Conservation (phyloP, 768 basidiomycete genomes). For the Russula olivacea region DNA sequence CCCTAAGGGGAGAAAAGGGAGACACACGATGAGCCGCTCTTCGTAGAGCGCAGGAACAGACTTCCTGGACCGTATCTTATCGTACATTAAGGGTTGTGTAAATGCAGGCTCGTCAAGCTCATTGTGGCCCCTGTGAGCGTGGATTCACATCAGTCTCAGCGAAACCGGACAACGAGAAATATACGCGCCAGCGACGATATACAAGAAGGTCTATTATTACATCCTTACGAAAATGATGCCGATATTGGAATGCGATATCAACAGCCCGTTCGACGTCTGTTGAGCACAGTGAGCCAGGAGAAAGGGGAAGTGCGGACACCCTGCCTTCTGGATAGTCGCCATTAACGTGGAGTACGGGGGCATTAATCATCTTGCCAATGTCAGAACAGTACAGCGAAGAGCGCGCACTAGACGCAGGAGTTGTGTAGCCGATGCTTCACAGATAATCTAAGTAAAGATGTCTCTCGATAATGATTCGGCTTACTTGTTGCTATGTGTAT, state of each 20-base stretch:
- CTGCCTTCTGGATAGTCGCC: slow-evolving; percentile 83
- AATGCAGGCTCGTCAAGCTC: slow-evolving; percentile 83
- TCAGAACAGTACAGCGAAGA: slow-evolving; percentile 88
- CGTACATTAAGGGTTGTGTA: slow-evolving; percentile 89
- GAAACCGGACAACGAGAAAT: not conserved
- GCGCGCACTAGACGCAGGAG: slow-evolving; percentile 75
- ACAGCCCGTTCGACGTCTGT: slow-evolving; percentile 79
- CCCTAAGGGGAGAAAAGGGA: not conserved
- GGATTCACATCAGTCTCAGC: not conserved
- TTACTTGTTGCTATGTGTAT: slow-evolving; percentile 31
- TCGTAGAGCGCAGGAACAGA: slow-evolving; percentile 83
- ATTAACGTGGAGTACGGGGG: slow-evolving; percentile 86
- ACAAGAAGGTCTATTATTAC: slow-evolving; percentile 86
- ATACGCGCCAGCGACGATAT: slow-evolving; percentile 71
- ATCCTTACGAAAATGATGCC: slow-evolving; percentile 86
- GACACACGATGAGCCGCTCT: slow-evolving; percentile 62
- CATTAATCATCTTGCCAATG: slow-evolving; percentile 84
- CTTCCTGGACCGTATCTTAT: slow-evolving; percentile 69
- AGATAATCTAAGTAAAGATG: slow-evolving; percentile 3
- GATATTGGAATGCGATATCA: slow-evolving; percentile 82
- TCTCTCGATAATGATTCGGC: not conserved
- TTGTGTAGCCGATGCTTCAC: slow-evolving; percentile 83
- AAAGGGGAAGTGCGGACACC: not conserved
- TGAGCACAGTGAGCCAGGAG: not conserved
- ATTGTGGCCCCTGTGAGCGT: slow-evolving; percentile 64